Evolutionary conservation across 768 basidiomycete species (phyloP), one percentile per base, ranked within the genome.

Genomic region (Leccinum subgranulosum): DNA sequence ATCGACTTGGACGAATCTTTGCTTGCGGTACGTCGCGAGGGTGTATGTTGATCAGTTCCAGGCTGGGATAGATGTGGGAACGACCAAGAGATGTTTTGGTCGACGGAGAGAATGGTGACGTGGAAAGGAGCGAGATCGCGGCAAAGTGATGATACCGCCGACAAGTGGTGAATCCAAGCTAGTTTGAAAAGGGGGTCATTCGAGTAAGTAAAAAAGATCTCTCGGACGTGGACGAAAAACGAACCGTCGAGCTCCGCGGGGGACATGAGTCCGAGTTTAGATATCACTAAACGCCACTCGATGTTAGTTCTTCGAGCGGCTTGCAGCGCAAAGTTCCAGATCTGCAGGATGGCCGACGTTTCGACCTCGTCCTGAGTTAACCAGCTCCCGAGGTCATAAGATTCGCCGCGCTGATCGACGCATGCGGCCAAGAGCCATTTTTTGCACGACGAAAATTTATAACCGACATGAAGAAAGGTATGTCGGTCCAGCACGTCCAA

Each of bases 391-490:
- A 86, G 66, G 59, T 89, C 84, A 63, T 88, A 83, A 15, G 80
- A 83, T 67, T 94, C 90, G 2, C 90, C 92, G 2, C 87, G 78
- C 67, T 92, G 84, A 66, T 94, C 92, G 6, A 89, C 74, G 64
- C 86, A 88, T 29, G 83, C 77, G n/a, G 84, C 83, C 17, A 90
- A 67, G 6, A 93, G 76, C 92, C 92, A 94, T 68, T 86, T 87
- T 10, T 86, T 81, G 57, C 87, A 88, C 5, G 69, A 63, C 11
- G 87, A 86, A 2, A 87, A 59, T 41, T 74, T 77, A 69, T 94
- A 94, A 3, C 84, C 92, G 39, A 93, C 79, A 67, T 94, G 92
- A 46, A 94, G 73, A 53, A 93, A 72, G 1, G 82, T 85, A 60
- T 85, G 78, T 28, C 80, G 74, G 52, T 85, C 82, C 49, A 80